Conservation (phyloP, 192 early-diverging fungal species). For the Umbelopsis ramanniana region DNA sequence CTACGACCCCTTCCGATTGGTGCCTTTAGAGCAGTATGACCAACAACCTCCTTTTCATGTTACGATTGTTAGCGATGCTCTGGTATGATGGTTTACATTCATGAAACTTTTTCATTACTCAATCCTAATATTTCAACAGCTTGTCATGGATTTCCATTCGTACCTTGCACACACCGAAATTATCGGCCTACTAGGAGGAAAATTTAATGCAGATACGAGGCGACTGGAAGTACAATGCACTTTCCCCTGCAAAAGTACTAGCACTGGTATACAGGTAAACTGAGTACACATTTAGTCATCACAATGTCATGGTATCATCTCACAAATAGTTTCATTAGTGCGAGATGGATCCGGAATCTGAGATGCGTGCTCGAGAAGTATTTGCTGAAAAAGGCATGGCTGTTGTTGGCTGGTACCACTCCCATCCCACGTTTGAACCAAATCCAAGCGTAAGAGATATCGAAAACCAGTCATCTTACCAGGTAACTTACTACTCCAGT, state of each 20-base stretch:
- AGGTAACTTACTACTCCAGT: slow-evolving; percentile 48
- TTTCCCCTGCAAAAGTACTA: slow-evolving; percentile 82
- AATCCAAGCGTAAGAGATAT: slow-evolving; percentile 89
- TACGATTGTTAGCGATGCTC: slow-evolving; percentile 48
- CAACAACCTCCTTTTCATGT: slow-evolving; percentile 58
- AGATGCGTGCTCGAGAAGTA: slow-evolving; percentile 78
- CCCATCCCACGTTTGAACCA: slow-evolving; percentile 92
- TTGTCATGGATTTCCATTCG: slow-evolving; percentile 92
- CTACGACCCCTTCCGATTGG: slow-evolving; percentile 62
- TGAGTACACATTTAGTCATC: neutral
- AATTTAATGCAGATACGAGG: slow-evolving; percentile 51
- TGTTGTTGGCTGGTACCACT: slow-evolving; percentile 97
- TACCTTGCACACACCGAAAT: slow-evolving; percentile 92
- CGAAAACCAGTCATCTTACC: slow-evolving; percentile 87
- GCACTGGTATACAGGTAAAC: slow-evolving; percentile 69
- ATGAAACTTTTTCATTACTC: neutral
- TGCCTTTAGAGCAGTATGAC: slow-evolving; percentile 50
- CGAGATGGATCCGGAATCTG: slow-evolving; percentile 92
- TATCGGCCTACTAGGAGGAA: slow-evolving; percentile 91
- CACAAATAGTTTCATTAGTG: slow-evolving; percentile 55
- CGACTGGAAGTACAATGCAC: slow-evolving; percentile 64
- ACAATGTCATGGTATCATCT: slow-evolving; percentile 1
- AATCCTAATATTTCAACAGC: slow-evolving; percentile 45
- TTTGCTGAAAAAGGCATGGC: slow-evolving; percentile 65
- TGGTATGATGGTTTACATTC: slow-evolving; percentile 46